Evolutionary conservation across 345 rosid species (phyloP).

Genomic region (Lumnitzera littorea): DNA sequence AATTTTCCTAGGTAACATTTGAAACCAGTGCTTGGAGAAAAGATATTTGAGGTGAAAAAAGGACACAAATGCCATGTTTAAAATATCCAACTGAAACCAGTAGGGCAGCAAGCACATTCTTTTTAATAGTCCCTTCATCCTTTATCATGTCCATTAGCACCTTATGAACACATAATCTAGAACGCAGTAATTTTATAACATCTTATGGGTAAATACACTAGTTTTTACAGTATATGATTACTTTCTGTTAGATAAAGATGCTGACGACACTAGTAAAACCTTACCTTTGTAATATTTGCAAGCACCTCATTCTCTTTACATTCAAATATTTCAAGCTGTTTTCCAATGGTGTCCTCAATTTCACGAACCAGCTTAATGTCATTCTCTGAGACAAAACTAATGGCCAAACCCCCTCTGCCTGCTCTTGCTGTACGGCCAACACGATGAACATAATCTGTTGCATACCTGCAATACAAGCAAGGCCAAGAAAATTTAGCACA

Average conservation of each 20-base stretch:
- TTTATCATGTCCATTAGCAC: too few species aligned
- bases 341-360: slow-evolving; percentile 69
- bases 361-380: slow-evolving; percentile 67
- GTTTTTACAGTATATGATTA: not conserved
- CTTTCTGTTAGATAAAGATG: not conserved
- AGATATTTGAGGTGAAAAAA: too few species aligned
- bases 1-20: too few species aligned
- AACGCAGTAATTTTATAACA: too few species aligned
- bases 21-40: too few species aligned
- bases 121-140: too few species aligned
- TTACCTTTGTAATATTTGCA: slow-evolving; percentile 63
- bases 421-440: slow-evolving; percentile 99
- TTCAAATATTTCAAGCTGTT: slow-evolving; percentile 53
- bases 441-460: slow-evolving; percentile 94
- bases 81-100: too few species aligned
- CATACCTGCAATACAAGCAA: slow-evolving; percentile 38
- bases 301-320: slow-evolving; percentile 74
- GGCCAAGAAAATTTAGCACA: not conserved
- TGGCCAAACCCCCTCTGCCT: slow-evolving; percentile 85
- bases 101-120: too few species aligned
- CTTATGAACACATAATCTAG: too few species aligned
- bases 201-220: too few species aligned
- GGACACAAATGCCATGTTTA: too few species aligned
- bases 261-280: not conserved
- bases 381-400: slow-evolving; percentile 77